Conservation (phyloP, 192 early-diverging fungal genomes). For the Pilobolus umbonatus region DNA sequence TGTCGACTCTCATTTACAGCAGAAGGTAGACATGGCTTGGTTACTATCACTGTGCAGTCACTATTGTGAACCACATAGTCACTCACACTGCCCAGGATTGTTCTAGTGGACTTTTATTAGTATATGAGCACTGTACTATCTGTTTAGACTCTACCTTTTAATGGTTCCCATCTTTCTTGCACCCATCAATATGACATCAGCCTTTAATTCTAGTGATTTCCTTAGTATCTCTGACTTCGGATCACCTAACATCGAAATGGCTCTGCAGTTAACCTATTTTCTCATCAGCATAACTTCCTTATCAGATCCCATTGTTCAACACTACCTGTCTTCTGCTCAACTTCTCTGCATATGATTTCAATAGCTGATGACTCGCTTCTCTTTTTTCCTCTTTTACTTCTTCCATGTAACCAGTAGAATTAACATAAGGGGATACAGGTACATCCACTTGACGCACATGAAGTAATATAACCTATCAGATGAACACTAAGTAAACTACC, state of each 20-base stretch:
- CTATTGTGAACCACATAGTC: slow-evolving; percentile 43
- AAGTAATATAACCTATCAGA: slow-evolving; percentile 14
- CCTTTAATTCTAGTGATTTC: slow-evolving; percentile 52
- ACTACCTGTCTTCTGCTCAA: slow-evolving; percentile 22
- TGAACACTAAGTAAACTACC: background rate
- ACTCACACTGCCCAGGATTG: slow-evolving; percentile 46
- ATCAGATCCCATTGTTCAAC: background rate
- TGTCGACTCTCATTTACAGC: background rate
- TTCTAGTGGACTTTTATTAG: slow-evolving; percentile 20
- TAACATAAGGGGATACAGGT: slow-evolving; percentile 24
- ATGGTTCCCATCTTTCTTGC: slow-evolving; percentile 53
- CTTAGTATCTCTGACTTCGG: slow-evolving; percentile 54
- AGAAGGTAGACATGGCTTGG: slow-evolving; percentile 9
- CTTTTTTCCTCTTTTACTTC: slow-evolving; percentile 18
- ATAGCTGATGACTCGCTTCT: slow-evolving; percentile 27
- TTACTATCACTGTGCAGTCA: slow-evolving; percentile 36
- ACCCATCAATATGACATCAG: slow-evolving; percentile 59
- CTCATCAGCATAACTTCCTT: background rate
- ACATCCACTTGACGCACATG: slow-evolving; percentile 27
- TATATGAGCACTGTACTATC: no score
- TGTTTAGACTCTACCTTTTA: slow-evolving; percentile 33
- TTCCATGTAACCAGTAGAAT: slow-evolving; percentile 15
- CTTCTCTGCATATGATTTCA: slow-evolving; percentile 16
- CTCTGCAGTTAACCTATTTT: slow-evolving; percentile 39
- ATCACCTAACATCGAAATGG: slow-evolving; percentile 59